Evolutionary conservation across 148 eudicot species (phyloP).

Genomic region (Polygonum maritimum): DNA sequence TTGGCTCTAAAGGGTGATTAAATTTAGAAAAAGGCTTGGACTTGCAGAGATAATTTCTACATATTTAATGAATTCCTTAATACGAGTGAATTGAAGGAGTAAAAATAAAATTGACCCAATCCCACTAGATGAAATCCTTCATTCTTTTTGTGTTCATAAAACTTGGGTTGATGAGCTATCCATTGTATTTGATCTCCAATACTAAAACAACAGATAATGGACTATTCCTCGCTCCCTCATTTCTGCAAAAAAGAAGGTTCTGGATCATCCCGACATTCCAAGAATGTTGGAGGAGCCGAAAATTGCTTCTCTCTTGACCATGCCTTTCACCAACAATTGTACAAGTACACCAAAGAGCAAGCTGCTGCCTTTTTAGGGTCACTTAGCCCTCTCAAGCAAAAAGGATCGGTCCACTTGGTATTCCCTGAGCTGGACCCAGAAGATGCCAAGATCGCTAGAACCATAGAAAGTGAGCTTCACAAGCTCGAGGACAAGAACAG

Average conservation of each 20-base stretch:
- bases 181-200: not conserved
- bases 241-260: constrained; percentile 91
- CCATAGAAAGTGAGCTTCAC: constrained; percentile 67
- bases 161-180: not conserved
- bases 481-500: constrained; percentile 43
- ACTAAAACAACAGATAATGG: constrained; percentile 67
- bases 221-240: constrained; percentile 82
- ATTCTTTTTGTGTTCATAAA: not conserved
- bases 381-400: constrained; percentile 37
- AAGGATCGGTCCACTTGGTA: constrained; percentile 74
- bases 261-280: constrained; percentile 49
- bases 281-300: constrained; percentile 37
- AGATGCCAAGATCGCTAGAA: constrained; percentile 68
- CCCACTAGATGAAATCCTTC: not conserved
- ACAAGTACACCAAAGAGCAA: constrained; percentile 45
- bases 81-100: no score
- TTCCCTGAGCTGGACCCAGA: constrained; percentile 69
- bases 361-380: constrained; percentile 35
- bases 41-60: no score
- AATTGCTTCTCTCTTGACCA: constrained; percentile 66
- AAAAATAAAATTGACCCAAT: constrained; percentile 6
- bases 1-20: no score
- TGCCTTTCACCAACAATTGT: constrained; percentile 44
- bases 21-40: no score
- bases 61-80: no score